Conservation (phyloP, 441 rosid genomes). For the Adansonia madagascariensis region DNA sequence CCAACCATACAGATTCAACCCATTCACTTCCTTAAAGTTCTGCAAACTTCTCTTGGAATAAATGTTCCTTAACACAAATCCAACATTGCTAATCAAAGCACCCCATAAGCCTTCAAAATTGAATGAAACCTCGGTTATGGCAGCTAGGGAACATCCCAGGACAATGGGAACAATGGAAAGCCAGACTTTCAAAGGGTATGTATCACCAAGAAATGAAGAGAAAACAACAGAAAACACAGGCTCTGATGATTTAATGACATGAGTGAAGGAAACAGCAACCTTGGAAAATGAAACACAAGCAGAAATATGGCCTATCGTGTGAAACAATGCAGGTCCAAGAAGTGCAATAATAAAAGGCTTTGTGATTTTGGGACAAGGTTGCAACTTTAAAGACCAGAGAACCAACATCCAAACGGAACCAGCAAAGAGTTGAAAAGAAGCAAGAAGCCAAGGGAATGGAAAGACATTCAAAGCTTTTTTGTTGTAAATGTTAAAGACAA, state of each 20-base stretch:
- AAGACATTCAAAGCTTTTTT: conserved; percentile 83
- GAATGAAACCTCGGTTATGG: conserved; percentile 89
- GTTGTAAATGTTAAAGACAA: conserved; percentile 92
- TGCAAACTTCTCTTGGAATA: conserved; percentile 81
- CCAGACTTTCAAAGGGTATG: conserved; percentile 86
- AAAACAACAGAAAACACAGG: conserved; percentile 92
- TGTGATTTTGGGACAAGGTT: conserved; percentile 78
- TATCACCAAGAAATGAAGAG: conserved; percentile 84
- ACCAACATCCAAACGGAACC: conserved; percentile 89
- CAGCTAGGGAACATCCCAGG: conserved; percentile 91
- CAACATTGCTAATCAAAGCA: conserved; percentile 92
- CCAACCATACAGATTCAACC: conserved; percentile 87
- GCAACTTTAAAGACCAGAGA: conserved; percentile 79
- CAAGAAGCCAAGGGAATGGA: conserved; percentile 96
- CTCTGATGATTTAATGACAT: conserved; percentile 91
- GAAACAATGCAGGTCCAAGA: conserved; percentile 91
- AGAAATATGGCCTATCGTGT: conserved; percentile 92
- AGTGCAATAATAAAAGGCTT: conserved; percentile 80
- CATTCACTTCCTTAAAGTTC: conserved; percentile 81
- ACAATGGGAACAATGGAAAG: conserved; percentile 91
- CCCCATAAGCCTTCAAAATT: conserved; percentile 80
- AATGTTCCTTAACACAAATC: conserved; percentile 85
- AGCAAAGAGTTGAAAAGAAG: conserved; percentile 89
- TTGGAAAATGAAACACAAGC: conserved; percentile 97
- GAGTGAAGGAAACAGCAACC: conserved; percentile 96